Base-by-base conservation (phyloP, 2,329 filamentous ascomycete genomes). In the Neofusicoccum cordaticola region DNA sequence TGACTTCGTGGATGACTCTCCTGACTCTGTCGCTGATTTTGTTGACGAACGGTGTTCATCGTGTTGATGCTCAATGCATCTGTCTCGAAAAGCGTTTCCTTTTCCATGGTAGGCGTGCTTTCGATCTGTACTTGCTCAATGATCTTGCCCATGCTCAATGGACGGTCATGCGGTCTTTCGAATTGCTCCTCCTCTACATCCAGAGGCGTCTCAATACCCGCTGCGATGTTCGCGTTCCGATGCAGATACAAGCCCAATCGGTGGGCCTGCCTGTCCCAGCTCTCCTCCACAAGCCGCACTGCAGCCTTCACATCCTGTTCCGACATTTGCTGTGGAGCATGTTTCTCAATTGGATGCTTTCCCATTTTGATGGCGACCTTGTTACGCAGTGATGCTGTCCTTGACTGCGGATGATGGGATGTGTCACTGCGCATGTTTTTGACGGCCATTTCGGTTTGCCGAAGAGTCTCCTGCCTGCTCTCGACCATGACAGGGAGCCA, bases 401-500 rank as follows among this genome's bases (percentile, higher is more conserved):
- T 79, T 44, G 63, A 73, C 65, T 69, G 74, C 2, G 65, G 57
- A 15, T 80, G 77, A 39, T 39, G 35, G n/a, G 34, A n/a, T 3
- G 37, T 50, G 17, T 64, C 63, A 41, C 83, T 80, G 60, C 81
- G 79, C 69, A 85, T 80, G 35, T 79, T 79, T 67, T 84, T 84
- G 53, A 86, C 81, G 68, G 86, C 83, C 52, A 83, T 80, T 65
- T 84, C 82, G 2, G 86, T 83, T 67, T 81, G 84, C 66, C 86
- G 86, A 65, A 91, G 82, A 2, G 88, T 85, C 68, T 84, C 81
- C 27, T 82, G 79, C 52, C 88, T 83, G 67, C 89, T 87, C 67
- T 85, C 81, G 41, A 84, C 81, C 85, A 91, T 88, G 9, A 77
- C 79, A 5, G 89, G 88, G 39, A 91, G 81, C 68, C 84, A 84